Evolutionary conservation across 345 rosid genomes (phyloP).

Genomic region (Hibiscus tridactylites): DNA sequence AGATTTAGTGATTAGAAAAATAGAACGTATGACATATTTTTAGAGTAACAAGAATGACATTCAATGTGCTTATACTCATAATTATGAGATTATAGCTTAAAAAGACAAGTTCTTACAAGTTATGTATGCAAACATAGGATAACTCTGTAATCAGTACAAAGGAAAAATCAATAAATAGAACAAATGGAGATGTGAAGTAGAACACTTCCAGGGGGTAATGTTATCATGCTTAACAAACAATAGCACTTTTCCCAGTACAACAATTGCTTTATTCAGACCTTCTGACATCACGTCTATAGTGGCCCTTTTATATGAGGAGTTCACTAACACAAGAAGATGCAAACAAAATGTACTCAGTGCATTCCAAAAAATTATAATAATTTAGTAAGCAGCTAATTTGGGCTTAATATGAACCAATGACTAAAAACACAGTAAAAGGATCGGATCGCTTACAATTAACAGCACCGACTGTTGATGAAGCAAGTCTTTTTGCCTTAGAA

Average conservation of each 20-base stretch:
- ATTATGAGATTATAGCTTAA: no score
- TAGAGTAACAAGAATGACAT: no score
- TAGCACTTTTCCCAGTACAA: slow-evolving; percentile 50
- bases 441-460: slow-evolving; percentile 31
- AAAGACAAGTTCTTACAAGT: no score
- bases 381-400: not conserved
- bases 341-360: slow-evolving; percentile 3
- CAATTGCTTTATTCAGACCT: slow-evolving; percentile 57
- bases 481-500: slow-evolving; percentile 39
- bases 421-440: not conserved
- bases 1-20: not conserved
- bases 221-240: slow-evolving; percentile 53
- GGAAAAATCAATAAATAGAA: not conserved
- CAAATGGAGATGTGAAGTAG: not conserved
- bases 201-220: slow-evolving; percentile 49
- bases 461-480: slow-evolving; percentile 37
- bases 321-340: slow-evolving; percentile 27
- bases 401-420: not conserved
- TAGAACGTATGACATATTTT: not conserved
- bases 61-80: no score
- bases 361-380: not conserved
- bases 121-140: not conserved
- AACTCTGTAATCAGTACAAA: not conserved
- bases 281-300: slow-evolving; percentile 39
- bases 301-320: slow-evolving; percentile 32